Evolutionary conservation across 2,329 filamentous ascomycete genomes (phyloP).

Genomic region (Tolypocladium amazonense): DNA sequence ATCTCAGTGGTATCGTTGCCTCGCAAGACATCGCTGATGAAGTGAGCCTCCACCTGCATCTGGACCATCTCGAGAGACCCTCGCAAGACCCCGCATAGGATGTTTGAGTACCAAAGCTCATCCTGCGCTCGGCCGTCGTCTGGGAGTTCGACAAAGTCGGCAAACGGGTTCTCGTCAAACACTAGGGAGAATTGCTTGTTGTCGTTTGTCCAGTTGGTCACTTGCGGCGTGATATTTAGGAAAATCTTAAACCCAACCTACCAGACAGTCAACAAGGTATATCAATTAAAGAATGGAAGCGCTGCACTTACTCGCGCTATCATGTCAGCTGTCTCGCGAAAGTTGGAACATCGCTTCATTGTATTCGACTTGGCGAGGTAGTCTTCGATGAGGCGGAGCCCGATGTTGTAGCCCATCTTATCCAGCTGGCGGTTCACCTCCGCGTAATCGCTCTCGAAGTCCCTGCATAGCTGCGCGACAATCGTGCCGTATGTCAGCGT

Average conservation of each 20-base stretch:
- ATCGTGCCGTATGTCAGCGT: slow-evolving; percentile 97
- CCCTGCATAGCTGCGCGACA: slow-evolving; percentile 90
- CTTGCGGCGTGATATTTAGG: slow-evolving; percentile 85
- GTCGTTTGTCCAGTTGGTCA: slow-evolving; percentile 93
- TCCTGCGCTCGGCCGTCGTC: slow-evolving; percentile 94
- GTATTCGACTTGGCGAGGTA: slow-evolving; percentile 93
- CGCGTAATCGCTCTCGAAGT: slow-evolving; percentile 86
- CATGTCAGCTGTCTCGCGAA: slow-evolving; percentile 93
- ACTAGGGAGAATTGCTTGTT: slow-evolving; percentile 93
- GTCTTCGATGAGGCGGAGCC: slow-evolving; percentile 89
- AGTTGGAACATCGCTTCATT: slow-evolving; percentile 80
- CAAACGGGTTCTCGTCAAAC: slow-evolving; percentile 93
- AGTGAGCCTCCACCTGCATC: slow-evolving; percentile 97
- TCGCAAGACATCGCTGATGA: slow-evolving; percentile 84
- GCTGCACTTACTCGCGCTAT: slow-evolving; percentile 65
- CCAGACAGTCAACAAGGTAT: slow-evolving; percentile 7
- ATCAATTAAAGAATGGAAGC: neutral
- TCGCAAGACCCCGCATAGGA: slow-evolving; percentile 83
- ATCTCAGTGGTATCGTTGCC: slow-evolving; percentile 97
- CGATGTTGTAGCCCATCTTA: slow-evolving; percentile 99
- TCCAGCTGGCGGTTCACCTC: slow-evolving; percentile 98
- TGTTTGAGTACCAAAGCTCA: slow-evolving; percentile 97
- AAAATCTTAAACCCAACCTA: slow-evolving; percentile 99
- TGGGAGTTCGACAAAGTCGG: slow-evolving; percentile 93
- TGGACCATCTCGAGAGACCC: slow-evolving; percentile 97